These are phyloP conservation scores for Hanseniaspora jakobsenii DNA, from an alignment of 805 yeast genomes.

Conservation along the genomic window DNA sequence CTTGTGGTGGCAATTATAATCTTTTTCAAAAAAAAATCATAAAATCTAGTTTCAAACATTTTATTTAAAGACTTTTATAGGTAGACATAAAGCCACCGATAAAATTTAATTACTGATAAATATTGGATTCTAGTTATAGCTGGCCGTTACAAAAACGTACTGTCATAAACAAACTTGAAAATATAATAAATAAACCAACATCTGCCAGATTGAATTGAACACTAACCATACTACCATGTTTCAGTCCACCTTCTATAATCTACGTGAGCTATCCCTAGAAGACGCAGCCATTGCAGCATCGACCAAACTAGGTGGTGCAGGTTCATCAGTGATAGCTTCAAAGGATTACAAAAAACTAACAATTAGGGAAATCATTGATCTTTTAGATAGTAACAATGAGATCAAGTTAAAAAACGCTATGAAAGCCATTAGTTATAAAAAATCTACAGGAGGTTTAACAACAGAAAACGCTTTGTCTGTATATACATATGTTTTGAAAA, in stretches of 20 bases:
- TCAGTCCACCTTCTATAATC: constrained; percentile 59
- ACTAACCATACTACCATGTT: not conserved
- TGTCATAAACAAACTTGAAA: too few species aligned
- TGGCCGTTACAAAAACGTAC: too few species aligned
- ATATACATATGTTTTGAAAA: constrained; percentile 84
- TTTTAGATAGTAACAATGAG: constrained; percentile 57
- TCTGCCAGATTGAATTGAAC: too few species aligned
- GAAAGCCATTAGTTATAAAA: constrained; percentile 39
- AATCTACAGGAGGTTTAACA: constrained; percentile 32
- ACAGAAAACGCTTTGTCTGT: constrained; percentile 32
- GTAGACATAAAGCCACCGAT: too few species aligned
- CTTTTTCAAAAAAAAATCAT: too few species aligned
- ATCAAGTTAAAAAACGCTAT: constrained; percentile 51
- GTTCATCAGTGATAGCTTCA: constrained; percentile 7
- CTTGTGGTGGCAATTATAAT: too few species aligned
- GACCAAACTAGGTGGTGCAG: constrained; percentile 36
- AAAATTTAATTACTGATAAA: too few species aligned
- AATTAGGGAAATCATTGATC: constrained; percentile 52
- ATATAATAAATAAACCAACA: too few species aligned
- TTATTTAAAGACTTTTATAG: too few species aligned
- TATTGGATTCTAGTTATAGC: too few species aligned
- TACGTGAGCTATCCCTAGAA: constrained; percentile 64
- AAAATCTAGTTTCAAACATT: too few species aligned
- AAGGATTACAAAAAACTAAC: constrained; percentile 30
- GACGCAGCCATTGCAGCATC: constrained; percentile 68